Evolutionary conservation across 176 grass and related monocot genomes (phyloP), one percentile per base, ranked within the genome.

Genomic region (Bromus sterilis): DNA sequence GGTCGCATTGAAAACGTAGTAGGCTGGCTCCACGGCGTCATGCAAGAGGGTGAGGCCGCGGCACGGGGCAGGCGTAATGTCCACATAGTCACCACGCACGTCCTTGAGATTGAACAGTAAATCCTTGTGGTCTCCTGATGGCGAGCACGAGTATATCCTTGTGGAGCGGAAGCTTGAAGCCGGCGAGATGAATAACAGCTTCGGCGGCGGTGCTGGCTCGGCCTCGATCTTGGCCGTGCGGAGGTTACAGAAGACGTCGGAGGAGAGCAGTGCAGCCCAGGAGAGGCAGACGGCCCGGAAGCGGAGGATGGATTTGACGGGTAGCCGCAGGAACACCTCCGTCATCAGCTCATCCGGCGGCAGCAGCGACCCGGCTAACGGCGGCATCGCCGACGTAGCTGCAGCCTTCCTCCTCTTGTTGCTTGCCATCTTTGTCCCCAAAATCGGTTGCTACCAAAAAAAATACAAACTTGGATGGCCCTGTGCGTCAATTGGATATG

Each of bases 1-100:
- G 81, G 71, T 33, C 7, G 71, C 42, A 23, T 83, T 83, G 41
- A 75, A 11, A 24, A 76, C 43, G 18, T 66, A 63, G 81, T 76
- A 76, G 14, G 71, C 60, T 9, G 29, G 60, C 29, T 30, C 60
- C 29, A 63, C 29, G 6, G 26, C 25, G 28, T 83, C 81, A 13
- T 76, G 48, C n/a, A 83, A 60, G 9, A 83, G 71, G 15, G 31
- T 49, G 57, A 76, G 71, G 32, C 81, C 81, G n/a, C 15, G 41
- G 81, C 71, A 74, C 18, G 70, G 71, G 10, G 71, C 44, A 2
- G 44, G 71, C 46, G 71, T 31, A 43, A 74, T 49, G 18, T 74
- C 43, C 44, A 49, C 71, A 14, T 12, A 53, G 35, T 72, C 26
- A 15, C 69, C 69, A 5, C 69, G 8, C 41, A 72, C 69, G 16